Evolutionary conservation across 805 yeast species (phyloP).

Genomic region (Yarrowia osloensis): DNA sequence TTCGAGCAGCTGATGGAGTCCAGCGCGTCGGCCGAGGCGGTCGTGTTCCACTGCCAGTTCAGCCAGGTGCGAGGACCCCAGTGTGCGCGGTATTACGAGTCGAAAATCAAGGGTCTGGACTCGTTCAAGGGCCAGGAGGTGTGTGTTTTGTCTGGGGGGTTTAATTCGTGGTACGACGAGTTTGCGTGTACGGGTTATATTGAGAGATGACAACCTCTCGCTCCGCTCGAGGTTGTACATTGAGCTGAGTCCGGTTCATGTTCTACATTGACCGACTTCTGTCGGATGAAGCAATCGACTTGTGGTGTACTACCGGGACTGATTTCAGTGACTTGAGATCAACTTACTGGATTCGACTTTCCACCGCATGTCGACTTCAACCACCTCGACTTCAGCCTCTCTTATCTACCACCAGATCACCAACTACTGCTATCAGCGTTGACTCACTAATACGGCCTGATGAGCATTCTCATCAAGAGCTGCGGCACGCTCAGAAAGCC

Average conservation of each 20-base stretch:
- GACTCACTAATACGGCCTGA: background rate
- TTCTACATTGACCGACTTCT: too few species aligned
- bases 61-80: conserved; percentile 93
- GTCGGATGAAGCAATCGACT: too few species aligned
- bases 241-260: too few species aligned
- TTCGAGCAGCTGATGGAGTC: conserved; percentile 46
- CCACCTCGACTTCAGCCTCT: too few species aligned
- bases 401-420: too few species aligned
- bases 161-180: conserved; percentile 72
- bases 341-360: too few species aligned
- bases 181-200: conserved; percentile 51
- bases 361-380: too few species aligned
- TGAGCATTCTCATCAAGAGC: conserved; percentile 6
- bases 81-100: conserved; percentile 65
- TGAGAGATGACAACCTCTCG: conserved; percentile 33
- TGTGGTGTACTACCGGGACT: too few species aligned
- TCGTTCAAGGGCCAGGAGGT: conserved; percentile 50
- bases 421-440: too few species aligned
- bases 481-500: too few species aligned
- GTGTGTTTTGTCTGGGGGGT: conserved; percentile 82
- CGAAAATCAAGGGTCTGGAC: conserved; percentile 42
- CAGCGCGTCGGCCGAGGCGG: conserved; percentile 48
- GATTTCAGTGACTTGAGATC: too few species aligned
- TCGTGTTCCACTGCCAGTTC: conserved; percentile 87
- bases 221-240: too few species aligned